Conservation (phyloP, 2,329 filamentous ascomycete species). For the Fusarium tjaetaba region DNA sequence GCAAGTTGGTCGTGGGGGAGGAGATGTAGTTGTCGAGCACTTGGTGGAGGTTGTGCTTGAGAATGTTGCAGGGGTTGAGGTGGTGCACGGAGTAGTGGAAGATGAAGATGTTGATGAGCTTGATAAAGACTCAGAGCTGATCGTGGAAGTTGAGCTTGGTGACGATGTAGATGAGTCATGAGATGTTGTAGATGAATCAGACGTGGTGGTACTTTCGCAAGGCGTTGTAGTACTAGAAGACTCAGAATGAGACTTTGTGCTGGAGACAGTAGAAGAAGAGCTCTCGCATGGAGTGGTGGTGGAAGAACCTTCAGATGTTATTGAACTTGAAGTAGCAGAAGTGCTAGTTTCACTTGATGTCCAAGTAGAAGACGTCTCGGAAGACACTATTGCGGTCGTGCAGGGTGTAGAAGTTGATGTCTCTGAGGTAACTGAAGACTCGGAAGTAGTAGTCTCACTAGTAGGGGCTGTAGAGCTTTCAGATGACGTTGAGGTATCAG, state of each 20-base stretch:
- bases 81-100: background rate
- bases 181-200: background rate
- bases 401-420: background rate
- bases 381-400: background rate
- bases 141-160: background rate
- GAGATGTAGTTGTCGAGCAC: background rate
- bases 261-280: background rate
- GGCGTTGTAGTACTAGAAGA: background rate
- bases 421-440: background rate
- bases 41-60: background rate
- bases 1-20: slow-evolving; percentile 17
- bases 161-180: background rate
- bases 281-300: background rate
- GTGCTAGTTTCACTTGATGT: background rate
- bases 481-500: background rate
- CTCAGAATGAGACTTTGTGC: background rate
- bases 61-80: background rate
- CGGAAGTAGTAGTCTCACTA: background rate
- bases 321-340: background rate
- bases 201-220: background rate
- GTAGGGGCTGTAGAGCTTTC: background rate
- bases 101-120: background rate
- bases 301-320: background rate
- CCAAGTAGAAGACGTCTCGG: background rate
- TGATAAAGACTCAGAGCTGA: background rate